phyloP scores from a whole-genome alignment of 345 rosid genomes.

The Eucalyptus curtisii region DNA sequence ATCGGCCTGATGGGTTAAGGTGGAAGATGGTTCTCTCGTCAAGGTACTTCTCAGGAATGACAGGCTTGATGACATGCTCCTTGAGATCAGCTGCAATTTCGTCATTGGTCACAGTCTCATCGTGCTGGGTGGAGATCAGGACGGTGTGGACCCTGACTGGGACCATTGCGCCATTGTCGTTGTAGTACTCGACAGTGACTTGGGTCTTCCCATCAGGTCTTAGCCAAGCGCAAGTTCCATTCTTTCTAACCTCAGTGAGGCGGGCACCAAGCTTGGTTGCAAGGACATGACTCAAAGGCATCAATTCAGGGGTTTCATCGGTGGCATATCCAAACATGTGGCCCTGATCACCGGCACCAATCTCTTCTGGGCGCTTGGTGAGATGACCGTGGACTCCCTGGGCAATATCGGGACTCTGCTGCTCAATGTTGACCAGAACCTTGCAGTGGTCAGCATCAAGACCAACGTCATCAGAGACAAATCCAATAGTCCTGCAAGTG shows the following conservation, averaged over 20 bases:
- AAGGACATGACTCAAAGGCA: conserved; percentile 73
- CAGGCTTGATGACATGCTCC: conserved; percentile 73
- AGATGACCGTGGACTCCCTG: conserved; percentile 75
- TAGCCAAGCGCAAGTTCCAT: conserved; percentile 64
- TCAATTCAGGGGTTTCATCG: conserved; percentile 57
- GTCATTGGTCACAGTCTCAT: conserved; percentile 68
- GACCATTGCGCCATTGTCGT: conserved; percentile 69
- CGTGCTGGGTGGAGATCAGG: conserved; percentile 67
- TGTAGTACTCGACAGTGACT: conserved; percentile 68
- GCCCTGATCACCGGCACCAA: conserved; percentile 80
- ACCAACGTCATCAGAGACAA: conserved; percentile 59
- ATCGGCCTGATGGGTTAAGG: conserved; percentile 76
- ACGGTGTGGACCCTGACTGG: conserved; percentile 75
- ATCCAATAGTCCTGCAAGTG: conserved; percentile 56
- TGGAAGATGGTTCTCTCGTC: conserved; percentile 89
- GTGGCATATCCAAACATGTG: conserved; percentile 79
- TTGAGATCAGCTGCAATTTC: conserved; percentile 75
- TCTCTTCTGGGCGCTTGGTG: conserved; percentile 66
- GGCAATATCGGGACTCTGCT: conserved; percentile 77
- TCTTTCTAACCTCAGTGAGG: conserved; percentile 73
- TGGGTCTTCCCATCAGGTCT: conserved; percentile 79
- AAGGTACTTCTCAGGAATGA: conserved; percentile 64
- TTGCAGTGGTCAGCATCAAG: conserved; percentile 70
- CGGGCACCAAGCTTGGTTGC: conserved; percentile 72
- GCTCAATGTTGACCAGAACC: conserved; percentile 71